phyloP scores from a whole-genome alignment of 176 grass and related monocot species.

The Tuctoria greenei region DNA sequence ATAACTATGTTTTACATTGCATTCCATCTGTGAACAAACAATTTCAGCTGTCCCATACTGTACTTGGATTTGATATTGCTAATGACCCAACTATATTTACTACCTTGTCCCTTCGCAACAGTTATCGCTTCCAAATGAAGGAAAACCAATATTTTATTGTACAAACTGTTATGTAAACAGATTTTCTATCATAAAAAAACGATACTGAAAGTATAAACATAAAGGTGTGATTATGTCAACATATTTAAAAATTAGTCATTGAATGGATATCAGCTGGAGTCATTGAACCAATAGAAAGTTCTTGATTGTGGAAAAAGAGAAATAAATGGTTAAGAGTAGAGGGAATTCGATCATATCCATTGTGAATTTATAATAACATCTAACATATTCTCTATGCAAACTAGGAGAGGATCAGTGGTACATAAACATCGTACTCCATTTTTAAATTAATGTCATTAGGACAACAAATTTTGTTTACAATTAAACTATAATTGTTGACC shows the following conservation, averaged over 20 bases:
- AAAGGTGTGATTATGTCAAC: neutral
- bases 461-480: too few relatives aligned
- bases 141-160: slow-evolving; percentile 19
- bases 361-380: too few relatives aligned
- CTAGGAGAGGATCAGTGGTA: too few relatives aligned
- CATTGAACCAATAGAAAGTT: too few relatives aligned
- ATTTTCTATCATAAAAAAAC: slow-evolving; percentile 13
- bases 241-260: slow-evolving; percentile 5
- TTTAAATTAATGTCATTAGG: too few relatives aligned
- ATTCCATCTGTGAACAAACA: slow-evolving; percentile 19
- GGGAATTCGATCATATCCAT: too few relatives aligned
- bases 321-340: neutral
- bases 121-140: slow-evolving; percentile 23
- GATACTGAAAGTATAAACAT: neutral
- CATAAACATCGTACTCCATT: too few relatives aligned
- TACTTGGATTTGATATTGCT: slow-evolving; percentile 30
- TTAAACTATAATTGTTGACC: too few relatives aligned
- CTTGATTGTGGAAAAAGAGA: too few relatives aligned
- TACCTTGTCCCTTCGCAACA: slow-evolving; percentile 22
- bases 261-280: too few relatives aligned
- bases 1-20: slow-evolving; percentile 29
- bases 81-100: slow-evolving; percentile 31
- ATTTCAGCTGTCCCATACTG: slow-evolving; percentile 26
- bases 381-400: too few relatives aligned
- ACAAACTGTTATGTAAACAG: neutral